A percentile compares a stretch with the other conserved stretches of the same genome.
Conservation (phyloP, 1,139 yeast genomes). For the Citeromyces hawaiiensis region DNA sequence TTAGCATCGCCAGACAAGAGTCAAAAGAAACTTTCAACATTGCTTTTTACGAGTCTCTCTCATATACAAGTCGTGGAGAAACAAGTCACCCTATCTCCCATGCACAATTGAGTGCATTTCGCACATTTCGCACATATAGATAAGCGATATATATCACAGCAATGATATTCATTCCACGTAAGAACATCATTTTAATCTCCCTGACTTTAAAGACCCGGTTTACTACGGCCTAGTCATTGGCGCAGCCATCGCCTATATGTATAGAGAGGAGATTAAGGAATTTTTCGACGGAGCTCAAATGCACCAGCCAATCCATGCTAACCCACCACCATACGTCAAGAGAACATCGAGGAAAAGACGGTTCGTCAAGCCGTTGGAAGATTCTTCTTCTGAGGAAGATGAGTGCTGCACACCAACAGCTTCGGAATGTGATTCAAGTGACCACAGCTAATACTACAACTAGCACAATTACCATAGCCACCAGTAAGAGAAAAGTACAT, state of each 20-base stretch:
- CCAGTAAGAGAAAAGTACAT: slow-evolving; percentile 58
- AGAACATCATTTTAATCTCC: not conserved
- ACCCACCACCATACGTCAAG: not conserved
- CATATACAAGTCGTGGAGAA: no score
- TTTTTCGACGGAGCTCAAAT: not conserved
- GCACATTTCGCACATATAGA: not conserved
- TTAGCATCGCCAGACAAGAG: no score
- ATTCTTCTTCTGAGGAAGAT: not conserved
- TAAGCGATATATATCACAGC: not conserved
- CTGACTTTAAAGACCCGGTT: not conserved
- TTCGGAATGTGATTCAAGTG: slow-evolving; percentile 13
- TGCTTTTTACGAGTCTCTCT: no score
- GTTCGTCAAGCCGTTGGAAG: not conserved
- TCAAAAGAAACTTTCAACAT: no score
- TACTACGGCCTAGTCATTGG: not conserved
- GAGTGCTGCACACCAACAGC: not conserved
- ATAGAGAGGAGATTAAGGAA: not conserved
- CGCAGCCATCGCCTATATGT: not conserved
- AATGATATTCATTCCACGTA: not conserved
- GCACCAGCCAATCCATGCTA: not conserved
- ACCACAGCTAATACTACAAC: slow-evolving; percentile 28
- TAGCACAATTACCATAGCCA: slow-evolving; percentile 29
- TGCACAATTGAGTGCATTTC: not conserved
- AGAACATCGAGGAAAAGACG: not conserved
- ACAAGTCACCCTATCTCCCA: no score